Evolutionary conservation across 768 basidiomycete species (phyloP), one percentile per base, ranked within the genome.

Genomic region (Hericium erinaceus): DNA sequence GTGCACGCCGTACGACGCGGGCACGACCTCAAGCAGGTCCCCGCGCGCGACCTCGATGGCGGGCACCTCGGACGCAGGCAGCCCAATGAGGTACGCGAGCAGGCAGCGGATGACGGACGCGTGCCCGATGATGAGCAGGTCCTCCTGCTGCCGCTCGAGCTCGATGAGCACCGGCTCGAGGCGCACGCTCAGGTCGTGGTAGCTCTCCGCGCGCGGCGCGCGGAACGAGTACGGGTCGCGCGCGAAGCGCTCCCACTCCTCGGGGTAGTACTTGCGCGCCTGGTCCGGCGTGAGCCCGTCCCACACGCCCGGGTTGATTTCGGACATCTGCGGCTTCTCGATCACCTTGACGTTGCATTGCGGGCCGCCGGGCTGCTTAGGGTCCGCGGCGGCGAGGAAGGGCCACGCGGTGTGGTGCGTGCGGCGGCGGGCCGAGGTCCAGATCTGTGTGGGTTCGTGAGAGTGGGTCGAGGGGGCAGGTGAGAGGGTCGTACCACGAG

Each of bases 261-360:
- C 89, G 0, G 95, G 91, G 69, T 95, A 98, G 65, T 84, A 85
- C 69, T 85, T 87, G 69, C 85, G 84, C 18, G 92, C 94, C 66
- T 95, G 87, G 61, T 92, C 89, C 0, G 91, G 87, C 1, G 87
- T 89, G 40, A 98, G 77, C 0, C 97, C 97, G 69, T 98, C 97
- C 94, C 95, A 97, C 16, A 98, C 85, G 7, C 88, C 95, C 54
- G 95, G 95, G 66, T 99, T 99, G 67, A 98, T 97, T 75, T 99
- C 97, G 54, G 85, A 78, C 95, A 98, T 98, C 71, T 95, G 94
- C 0, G 88, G 82, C 66, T 97, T 98, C 73, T 99, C 93, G 49
- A 94, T 81, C 33, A 98, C 92, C 68, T 89, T 93, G 69, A 92
- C 81, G 53, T 78, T 80, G 44, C 75, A 61, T 18, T 66, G 69